A percentile compares a stretch with the other conserved stretches of the same genome.
These are phyloP conservation scores for Lathyrus oleraceus DNA, from an alignment of 306 rosid species.

Conservation along the genomic window DNA sequence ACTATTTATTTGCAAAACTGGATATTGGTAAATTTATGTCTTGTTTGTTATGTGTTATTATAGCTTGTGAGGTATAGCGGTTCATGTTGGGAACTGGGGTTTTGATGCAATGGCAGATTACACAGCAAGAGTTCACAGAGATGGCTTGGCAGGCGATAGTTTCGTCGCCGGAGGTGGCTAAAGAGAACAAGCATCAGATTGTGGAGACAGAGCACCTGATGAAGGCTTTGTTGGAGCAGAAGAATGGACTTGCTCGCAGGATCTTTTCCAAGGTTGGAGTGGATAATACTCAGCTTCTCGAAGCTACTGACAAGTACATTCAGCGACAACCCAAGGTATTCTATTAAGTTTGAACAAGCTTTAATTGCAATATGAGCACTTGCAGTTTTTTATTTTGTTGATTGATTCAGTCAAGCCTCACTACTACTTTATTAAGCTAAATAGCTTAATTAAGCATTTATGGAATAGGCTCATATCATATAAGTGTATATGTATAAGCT, in stretches of 20 bases:
- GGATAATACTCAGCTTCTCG: slow-evolving; percentile 83
- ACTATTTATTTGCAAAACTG: background rate
- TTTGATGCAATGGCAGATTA: slow-evolving; percentile 63
- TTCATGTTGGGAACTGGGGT: slow-evolving; percentile 38
- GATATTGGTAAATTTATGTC: slow-evolving; percentile 4
- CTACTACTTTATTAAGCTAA: background rate
- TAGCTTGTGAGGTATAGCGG: slow-evolving; percentile 22
- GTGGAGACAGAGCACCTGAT: slow-evolving; percentile 98
- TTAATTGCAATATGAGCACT: slow-evolving; percentile 22
- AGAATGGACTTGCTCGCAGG: slow-evolving; percentile 95
- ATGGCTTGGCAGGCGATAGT: slow-evolving; percentile 99
- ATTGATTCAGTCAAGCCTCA: slow-evolving; percentile 1
- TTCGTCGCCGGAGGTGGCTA: slow-evolving; percentile 92
- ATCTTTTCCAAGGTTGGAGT: slow-evolving; percentile 85
- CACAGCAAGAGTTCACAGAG: slow-evolving; percentile 95
- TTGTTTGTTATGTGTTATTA: slow-evolving; percentile 17
- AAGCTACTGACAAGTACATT: slow-evolving; percentile 87
- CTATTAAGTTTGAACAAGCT: slow-evolving; percentile 32
- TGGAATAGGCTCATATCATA: background rate
- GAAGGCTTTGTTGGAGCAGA: slow-evolving; percentile 93
- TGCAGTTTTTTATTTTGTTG: slow-evolving; percentile 24
- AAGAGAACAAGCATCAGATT: slow-evolving; percentile 96
- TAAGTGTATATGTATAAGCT: background rate
- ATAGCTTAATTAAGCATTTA: background rate
- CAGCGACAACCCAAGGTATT: slow-evolving; percentile 93